Percentiles rank a stretch among this genome's conserved stretches.
Conservation (phyloP, 2,329 filamentous ascomycete species). For the Pyrenophora tritici-repentis region DNA sequence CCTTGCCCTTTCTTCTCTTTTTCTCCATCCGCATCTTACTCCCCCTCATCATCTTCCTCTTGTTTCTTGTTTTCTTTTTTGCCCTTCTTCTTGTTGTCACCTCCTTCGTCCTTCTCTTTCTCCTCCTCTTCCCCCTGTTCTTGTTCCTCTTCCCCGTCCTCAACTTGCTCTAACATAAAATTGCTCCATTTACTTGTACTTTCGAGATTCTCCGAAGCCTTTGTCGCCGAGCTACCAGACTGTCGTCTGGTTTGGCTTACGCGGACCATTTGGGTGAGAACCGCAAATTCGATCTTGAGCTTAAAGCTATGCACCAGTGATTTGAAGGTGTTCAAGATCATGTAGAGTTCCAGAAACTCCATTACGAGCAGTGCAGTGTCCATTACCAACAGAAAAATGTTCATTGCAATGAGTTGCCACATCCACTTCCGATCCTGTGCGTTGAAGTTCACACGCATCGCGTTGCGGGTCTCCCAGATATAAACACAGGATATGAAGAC, state of each 20-base stretch:
- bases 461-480: constrained; percentile 52
- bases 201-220: background rate
- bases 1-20: too few species aligned
- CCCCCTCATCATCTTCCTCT: too few species aligned
- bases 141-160: too few species aligned
- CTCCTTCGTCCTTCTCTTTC: too few species aligned
- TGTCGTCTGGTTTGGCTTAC: constrained; percentile 3
- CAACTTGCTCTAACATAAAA: too few species aligned
- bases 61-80: too few species aligned
- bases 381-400: constrained; percentile 16
- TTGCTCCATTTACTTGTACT: too few species aligned
- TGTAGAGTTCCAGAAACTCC: constrained; percentile 21
- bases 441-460: constrained; percentile 13
- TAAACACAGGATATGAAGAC: constrained; percentile 49
- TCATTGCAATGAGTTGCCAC: constrained; percentile 23
- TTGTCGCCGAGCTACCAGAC: background rate
- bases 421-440: constrained; percentile 15
- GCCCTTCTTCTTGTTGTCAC: too few species aligned
- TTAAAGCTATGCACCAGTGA: constrained; percentile 49
- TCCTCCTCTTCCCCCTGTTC: background rate
- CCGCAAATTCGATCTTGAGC: constrained; percentile 58
- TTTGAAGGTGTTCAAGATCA: constrained; percentile 40
- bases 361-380: constrained; percentile 16
- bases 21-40: too few species aligned
- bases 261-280: constrained; percentile 48